A percentile compares a stretch with the other conserved stretches of the same genome.
Evolutionary conservation across 2,329 filamentous ascomycete genomes (phyloP).

Genomic region (Clonostachys rosea): DNA sequence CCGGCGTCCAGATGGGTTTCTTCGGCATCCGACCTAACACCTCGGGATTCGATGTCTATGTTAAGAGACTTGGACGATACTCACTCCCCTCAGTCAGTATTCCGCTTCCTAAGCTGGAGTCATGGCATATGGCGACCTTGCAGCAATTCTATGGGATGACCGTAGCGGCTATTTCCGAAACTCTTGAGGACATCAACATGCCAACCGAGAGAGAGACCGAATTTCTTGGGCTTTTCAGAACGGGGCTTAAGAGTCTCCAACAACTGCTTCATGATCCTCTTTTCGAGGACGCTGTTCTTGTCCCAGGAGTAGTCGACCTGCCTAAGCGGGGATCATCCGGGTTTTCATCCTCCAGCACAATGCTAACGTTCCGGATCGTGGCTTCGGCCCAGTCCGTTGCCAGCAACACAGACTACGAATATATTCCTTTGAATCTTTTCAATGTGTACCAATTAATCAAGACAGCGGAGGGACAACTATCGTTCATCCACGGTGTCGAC

Average conservation of each 20-base stretch:
- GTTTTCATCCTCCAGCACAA: slow-evolving; percentile 3
- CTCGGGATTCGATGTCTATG: slow-evolving; percentile 60
- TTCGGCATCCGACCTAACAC: slow-evolving; percentile 52
- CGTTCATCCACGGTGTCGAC: no score
- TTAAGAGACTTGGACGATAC: slow-evolving; percentile 49
- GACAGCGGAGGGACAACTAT: no score
- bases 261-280: slow-evolving; percentile 36
- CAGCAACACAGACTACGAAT: slow-evolving; percentile 46
- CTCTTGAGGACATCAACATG: background rate
- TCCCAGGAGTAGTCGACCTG: slow-evolving; percentile 33
- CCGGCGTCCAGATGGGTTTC: slow-evolving; percentile 43
- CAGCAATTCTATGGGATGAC: slow-evolving; percentile 40
- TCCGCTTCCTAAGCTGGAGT: slow-evolving; percentile 44
- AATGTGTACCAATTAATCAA: slow-evolving; percentile 53
- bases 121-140: slow-evolving; percentile 51
- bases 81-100: slow-evolving; percentile 57
- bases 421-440: slow-evolving; percentile 61
- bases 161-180: slow-evolving; percentile 19
- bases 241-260: slow-evolving; percentile 32
- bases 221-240: slow-evolving; percentile 39
- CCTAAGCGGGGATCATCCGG: slow-evolving; percentile 20
- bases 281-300: slow-evolving; percentile 40
- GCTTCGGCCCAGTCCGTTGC: slow-evolving; percentile 55
- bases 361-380: slow-evolving; percentile 56
- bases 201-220: slow-evolving; percentile 26